Percentiles rank a stretch among this genome's conserved stretches.
phyloP scores from a whole-genome alignment of 1,139 yeast genomes.

The Saccharomyces pastorianus region DNA sequence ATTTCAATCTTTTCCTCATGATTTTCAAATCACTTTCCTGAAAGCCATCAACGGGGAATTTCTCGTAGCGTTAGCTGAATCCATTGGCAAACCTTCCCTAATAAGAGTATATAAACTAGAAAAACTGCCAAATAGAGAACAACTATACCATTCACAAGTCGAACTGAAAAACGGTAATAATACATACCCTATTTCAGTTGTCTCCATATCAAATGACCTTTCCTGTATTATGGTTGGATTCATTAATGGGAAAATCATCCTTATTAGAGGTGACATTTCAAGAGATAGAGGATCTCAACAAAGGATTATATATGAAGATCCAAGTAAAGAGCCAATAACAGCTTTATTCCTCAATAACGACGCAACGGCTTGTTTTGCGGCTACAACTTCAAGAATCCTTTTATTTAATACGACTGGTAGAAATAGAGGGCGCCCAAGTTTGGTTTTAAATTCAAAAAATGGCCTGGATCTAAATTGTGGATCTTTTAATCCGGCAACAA shows the following conservation, averaged over 20 bases:
- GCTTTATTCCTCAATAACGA: slow-evolving; percentile 39
- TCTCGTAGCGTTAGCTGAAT: slow-evolving; percentile 66
- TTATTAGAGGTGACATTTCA: slow-evolving; percentile 78
- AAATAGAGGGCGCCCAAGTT: slow-evolving; percentile 60
- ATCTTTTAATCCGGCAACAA: slow-evolving; percentile 30
- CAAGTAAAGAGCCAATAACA: slow-evolving; percentile 68
- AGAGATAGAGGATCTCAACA: slow-evolving; percentile 90
- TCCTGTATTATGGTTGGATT: slow-evolving; percentile 74
- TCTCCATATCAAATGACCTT: slow-evolving; percentile 48
- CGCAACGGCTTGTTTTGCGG: slow-evolving; percentile 19
- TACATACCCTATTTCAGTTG: slow-evolving; percentile 65
- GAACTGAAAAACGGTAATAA: slow-evolving; percentile 47
- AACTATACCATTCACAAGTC: slow-evolving; percentile 37
- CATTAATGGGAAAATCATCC: slow-evolving; percentile 76
- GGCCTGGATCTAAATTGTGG: slow-evolving; percentile 75
- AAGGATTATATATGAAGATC: slow-evolving; percentile 56
- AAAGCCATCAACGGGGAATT: slow-evolving; percentile 41
- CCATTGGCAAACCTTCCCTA: slow-evolving; percentile 58
- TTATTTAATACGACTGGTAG: slow-evolving; percentile 75
- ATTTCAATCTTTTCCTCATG: slow-evolving; percentile 59
- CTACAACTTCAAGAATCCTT: slow-evolving; percentile 52
- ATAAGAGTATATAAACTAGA: slow-evolving; percentile 68
- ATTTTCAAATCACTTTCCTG: slow-evolving; percentile 54
- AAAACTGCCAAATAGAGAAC: slow-evolving; percentile 37
- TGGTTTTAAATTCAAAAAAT: slow-evolving; percentile 47